These are phyloP conservation scores for Asterionellopsis glacialis DNA, from an alignment of 108 stramenopile species.

Conservation along the genomic window DNA sequence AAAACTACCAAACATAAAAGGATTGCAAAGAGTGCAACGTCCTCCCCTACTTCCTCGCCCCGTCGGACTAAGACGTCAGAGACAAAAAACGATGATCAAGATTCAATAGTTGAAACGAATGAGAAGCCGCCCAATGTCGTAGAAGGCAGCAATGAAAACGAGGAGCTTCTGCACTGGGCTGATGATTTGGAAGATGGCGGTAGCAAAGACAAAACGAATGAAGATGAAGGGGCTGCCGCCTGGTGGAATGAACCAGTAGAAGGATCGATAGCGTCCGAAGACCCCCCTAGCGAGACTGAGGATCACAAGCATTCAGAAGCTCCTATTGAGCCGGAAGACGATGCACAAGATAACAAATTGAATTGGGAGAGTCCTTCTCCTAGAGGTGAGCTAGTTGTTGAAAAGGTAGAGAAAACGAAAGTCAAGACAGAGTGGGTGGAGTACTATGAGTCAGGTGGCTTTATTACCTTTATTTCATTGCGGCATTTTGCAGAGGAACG, in stretches of 20 bases:
- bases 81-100: not conserved
- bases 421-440: not conserved
- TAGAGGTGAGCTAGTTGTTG: not conserved
- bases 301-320: not conserved
- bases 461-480: constrained; percentile 67
- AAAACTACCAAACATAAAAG: not conserved
- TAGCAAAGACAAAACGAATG: too few relatives aligned
- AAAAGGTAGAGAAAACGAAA: not conserved
- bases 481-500: constrained; percentile 49
- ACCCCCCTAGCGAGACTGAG: not conserved
- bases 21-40: not conserved
- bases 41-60: too few relatives aligned
- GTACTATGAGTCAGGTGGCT: constrained; percentile 43
- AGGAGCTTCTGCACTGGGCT: too few relatives aligned
- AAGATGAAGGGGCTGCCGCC: not conserved
- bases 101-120: too few relatives aligned
- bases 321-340: not conserved
- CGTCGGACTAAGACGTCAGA: not conserved
- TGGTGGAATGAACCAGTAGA: not conserved
- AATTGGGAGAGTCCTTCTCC: not conserved
- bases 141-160: too few relatives aligned
- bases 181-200: too few relatives aligned
- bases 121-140: too few relatives aligned
- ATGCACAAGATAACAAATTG: constrained; percentile 5
- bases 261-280: too few relatives aligned